phyloP scores from a whole-genome alignment of 352 stramenopile genomes.

The Phytophthora macrochlamydospora region DNA sequence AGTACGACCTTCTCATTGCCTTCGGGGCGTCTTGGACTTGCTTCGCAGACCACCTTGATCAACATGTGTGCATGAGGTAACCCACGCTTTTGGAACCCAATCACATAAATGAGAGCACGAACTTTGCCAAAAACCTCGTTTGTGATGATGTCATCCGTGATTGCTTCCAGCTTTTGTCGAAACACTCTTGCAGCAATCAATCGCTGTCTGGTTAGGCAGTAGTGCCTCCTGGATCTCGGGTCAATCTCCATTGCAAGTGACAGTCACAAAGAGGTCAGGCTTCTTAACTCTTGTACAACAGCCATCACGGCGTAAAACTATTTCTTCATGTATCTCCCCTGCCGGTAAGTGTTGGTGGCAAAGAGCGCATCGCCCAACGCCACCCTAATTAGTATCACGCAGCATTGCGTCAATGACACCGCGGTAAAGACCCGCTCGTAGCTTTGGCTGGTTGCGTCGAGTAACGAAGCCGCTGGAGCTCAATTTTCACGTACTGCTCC shows the following conservation, averaged over 20 bases:
- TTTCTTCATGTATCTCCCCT: neutral
- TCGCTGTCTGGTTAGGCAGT: neutral
- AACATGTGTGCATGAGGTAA: neutral
- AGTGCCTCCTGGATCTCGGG: neutral
- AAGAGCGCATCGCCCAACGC: neutral
- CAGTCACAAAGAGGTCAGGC: neutral
- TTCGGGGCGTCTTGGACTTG: neutral
- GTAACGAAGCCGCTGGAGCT: neutral
- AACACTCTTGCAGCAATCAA: neutral
- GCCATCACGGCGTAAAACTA: neutral
- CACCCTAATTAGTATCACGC: neutral
- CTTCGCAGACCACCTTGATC: neutral
- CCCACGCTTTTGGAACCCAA: neutral
- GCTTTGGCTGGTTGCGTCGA: neutral
- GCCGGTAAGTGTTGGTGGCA: neutral
- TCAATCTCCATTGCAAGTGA: neutral
- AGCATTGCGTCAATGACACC: neutral
- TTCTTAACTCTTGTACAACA: neutral
- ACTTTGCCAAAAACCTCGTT: neutral
- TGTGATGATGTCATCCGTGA: neutral
- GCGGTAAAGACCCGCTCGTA: neutral
- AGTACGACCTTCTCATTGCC: neutral
- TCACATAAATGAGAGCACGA: neutral
- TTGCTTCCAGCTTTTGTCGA: neutral
- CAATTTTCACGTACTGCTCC: neutral